Percentiles rank a stretch among this genome's conserved stretches.
Evolutionary conservation across 371 early-diverging fungal genomes (phyloP).

Genomic region (Blastocladiella emersonii): DNA sequence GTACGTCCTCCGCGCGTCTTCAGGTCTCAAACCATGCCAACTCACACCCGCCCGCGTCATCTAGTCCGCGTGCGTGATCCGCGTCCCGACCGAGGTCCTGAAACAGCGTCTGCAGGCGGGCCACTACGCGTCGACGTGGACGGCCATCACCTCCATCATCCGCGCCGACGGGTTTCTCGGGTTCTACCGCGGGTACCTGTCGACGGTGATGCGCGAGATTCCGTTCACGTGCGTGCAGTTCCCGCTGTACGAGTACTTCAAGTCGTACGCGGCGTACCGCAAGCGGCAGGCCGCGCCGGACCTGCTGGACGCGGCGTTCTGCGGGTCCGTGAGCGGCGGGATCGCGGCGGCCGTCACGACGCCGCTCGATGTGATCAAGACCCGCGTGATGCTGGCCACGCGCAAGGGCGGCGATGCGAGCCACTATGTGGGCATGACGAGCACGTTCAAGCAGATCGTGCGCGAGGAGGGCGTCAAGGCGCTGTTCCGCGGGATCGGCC

Average conservation of each 20-base stretch:
- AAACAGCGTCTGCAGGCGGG: constrained; percentile 91
- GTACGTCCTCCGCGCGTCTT: constrained; percentile 26
- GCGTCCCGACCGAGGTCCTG: constrained; percentile 90
- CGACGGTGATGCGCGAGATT: constrained; percentile 82
- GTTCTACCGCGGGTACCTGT: constrained; percentile 81
- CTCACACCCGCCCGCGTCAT: not conserved
- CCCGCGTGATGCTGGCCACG: constrained; percentile 30
- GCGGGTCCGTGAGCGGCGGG: constrained; percentile 63
- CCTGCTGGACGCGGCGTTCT: constrained; percentile 72
- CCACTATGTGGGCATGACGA: constrained; percentile 54
- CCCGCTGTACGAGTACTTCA: constrained; percentile 84
- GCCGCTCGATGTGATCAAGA: constrained; percentile 38
- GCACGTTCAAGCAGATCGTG: constrained; percentile 56
- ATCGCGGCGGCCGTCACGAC: constrained; percentile 34
- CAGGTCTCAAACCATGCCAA: not conserved
- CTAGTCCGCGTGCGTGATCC: constrained; percentile 75
- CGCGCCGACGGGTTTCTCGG: constrained; percentile 62
- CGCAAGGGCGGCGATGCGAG: not conserved
- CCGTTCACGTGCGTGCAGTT: constrained; percentile 94
- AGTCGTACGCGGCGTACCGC: constrained; percentile 34
- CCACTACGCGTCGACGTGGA: constrained; percentile 47
- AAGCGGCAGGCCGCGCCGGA: constrained; percentile 28
- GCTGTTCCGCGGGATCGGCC: constrained; percentile 76
- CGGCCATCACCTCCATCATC: constrained; percentile 44
- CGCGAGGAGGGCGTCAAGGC: constrained; percentile 64